Conservation (phyloP, 2,329 filamentous ascomycete species). For the Diaporthe longicolla region DNA sequence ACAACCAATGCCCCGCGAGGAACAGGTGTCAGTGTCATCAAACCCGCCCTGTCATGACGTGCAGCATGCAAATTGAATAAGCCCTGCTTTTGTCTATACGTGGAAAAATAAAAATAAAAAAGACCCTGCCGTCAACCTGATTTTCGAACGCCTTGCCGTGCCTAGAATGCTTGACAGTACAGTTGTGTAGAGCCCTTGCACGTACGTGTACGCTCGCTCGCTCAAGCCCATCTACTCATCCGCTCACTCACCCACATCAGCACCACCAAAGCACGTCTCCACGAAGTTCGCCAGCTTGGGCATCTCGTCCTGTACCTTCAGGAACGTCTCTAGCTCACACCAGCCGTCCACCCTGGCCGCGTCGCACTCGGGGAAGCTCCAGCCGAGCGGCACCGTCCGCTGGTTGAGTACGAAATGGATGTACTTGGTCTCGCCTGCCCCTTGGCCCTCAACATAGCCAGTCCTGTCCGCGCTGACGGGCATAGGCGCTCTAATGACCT, state of each 20-base stretch:
- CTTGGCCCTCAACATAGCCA: conserved; percentile 61
- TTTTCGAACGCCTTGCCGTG: conserved; percentile 30
- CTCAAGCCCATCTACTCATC: too few species aligned
- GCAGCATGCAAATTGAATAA: neutral
- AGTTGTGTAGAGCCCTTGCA: neutral
- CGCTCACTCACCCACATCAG: conserved; percentile 4
- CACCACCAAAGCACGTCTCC: conserved; percentile 73
- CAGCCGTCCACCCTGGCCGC: conserved; percentile 77
- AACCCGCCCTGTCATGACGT: neutral
- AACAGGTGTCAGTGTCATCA: neutral
- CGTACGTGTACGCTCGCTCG: neutral
- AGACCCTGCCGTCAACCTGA: neutral
- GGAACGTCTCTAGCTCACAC: conserved; percentile 80
- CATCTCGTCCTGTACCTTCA: conserved; percentile 73
- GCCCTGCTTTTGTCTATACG: neutral
- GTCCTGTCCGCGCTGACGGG: conserved; percentile 71
- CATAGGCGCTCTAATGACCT: conserved; percentile 77
- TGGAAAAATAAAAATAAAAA: neutral
- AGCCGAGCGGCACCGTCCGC: conserved; percentile 77
- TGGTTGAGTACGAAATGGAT: conserved; percentile 83
- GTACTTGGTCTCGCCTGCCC: conserved; percentile 70
- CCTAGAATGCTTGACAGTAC: conserved; percentile 6
- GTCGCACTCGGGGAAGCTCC: conserved; percentile 76
- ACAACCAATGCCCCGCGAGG: neutral
- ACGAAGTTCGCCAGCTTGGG: conserved; percentile 72